Evolutionary conservation across 352 stramenopile species (phyloP), one percentile per base, ranked within the genome.

Genomic region (Hyaloperonospora arabidopsidis): DNA sequence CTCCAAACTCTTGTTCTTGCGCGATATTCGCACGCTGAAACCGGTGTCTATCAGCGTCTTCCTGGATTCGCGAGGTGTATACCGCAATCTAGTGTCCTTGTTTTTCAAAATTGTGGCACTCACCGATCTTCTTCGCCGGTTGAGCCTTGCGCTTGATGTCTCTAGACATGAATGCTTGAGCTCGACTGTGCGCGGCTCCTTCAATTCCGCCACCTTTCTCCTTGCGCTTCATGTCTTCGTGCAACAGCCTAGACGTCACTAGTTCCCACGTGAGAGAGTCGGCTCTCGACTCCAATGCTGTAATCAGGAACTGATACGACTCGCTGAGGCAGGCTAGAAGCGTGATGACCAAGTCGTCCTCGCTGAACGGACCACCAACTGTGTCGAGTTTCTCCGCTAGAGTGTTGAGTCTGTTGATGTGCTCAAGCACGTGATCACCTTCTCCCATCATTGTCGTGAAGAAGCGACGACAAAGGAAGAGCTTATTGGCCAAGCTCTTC

Each of bases 391-490:
- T n/a, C n/a, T n/a, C n/a, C n/a, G n/a, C n/a, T n/a, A 47, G 12
- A 17, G 15, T 21, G 19, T 47, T 18, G 1, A 28, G 12, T 5
- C 48, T 58, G 41, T 59, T 65, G 44, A 65, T 54, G 23, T 54
- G 51, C 38, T 47, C 38, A 5, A 65, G 17, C 52, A 65, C 58
- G 41, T 49, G 51, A 55, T 65, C 58, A 54, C 49, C 58, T 53
- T 61, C 58, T 0, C 13, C 7, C 32, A 38, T 38, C 32, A 13
- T 38, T 7, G 36, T 52, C 12, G 58, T 60, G 36, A 65, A 65
- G 45, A 65, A 61, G 13, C 58, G 58, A 39, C 58, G 50, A n/a
- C n/a, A n/a, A n/a, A n/a, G n/a, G n/a, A n/a, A n/a, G n/a, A n/a
- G n/a, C n/a, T n/a, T n/a, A n/a, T 56, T 65, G 1, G 51, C 51